A percentile compares a stretch with the other conserved stretches of the same genome.
Conservation (phyloP, 1,284 basidiomycete species). For the Ceratobasidium sp. region DNA sequence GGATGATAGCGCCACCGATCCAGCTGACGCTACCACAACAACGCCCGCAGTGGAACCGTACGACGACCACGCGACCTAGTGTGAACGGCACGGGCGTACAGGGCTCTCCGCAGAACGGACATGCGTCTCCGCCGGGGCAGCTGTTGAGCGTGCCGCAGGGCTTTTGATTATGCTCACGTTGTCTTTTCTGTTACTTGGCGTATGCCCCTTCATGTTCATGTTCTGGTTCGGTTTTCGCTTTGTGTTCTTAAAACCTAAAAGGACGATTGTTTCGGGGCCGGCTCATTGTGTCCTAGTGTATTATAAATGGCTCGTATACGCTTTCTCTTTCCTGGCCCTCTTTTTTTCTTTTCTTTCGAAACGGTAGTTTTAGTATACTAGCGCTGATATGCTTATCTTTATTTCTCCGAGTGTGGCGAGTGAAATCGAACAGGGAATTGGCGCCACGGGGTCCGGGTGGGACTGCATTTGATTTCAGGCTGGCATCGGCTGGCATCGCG, state of each 20-base stretch:
- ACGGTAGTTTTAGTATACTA: slow-evolving; percentile 16
- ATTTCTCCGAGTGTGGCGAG: slow-evolving; percentile 11
- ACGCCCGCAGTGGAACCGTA: slow-evolving; percentile 29
- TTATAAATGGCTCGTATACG: slow-evolving; percentile 22
- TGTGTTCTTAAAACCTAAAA: slow-evolving; percentile 19
- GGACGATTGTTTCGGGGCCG: slow-evolving; percentile 15
- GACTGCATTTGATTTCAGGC: neutral
- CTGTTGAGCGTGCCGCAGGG: slow-evolving; percentile 35
- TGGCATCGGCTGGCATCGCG: slow-evolving; percentile 5
- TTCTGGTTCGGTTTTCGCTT: neutral
- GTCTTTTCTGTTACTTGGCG: neutral
- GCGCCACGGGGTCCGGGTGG: slow-evolving; percentile 27
- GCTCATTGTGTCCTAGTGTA: slow-evolving; percentile 23
- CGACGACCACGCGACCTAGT: neutral
- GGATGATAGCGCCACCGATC: slow-evolving; percentile 34
- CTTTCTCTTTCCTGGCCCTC: neutral
- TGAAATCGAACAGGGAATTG: neutral
- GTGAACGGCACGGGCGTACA: slow-evolving; percentile 14
- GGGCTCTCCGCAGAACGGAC: slow-evolving; percentile 21
- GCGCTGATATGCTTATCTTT: slow-evolving; percentile 36
- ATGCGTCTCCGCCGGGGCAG: slow-evolving; percentile 25
- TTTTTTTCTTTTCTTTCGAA: neutral
- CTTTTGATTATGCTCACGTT: slow-evolving; percentile 16
- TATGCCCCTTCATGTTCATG: slow-evolving; percentile 8
- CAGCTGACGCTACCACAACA: slow-evolving; percentile 33